These are phyloP conservation scores for Skeletonema marinoi DNA, from an alignment of 108 stramenopile genomes.

Conservation along the genomic window DNA sequence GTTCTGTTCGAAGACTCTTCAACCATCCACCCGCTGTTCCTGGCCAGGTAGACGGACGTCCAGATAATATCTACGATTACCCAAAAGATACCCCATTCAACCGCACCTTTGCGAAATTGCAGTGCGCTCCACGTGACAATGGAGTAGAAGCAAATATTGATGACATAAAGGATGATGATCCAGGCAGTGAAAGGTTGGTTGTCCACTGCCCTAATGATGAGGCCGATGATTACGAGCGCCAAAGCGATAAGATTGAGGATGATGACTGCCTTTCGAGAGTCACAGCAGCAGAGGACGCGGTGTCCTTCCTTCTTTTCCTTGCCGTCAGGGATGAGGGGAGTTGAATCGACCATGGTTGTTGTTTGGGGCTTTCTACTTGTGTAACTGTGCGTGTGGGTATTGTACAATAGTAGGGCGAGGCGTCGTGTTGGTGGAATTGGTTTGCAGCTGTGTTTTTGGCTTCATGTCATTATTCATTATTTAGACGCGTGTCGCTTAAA, in stretches of 20 bases:
- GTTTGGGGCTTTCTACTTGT: no score
- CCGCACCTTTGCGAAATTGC: neutral
- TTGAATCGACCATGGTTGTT: neutral
- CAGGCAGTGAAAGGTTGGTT: neutral
- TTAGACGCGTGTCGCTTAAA: no score
- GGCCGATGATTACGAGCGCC: neutral
- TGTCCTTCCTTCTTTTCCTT: constrained; percentile 8
- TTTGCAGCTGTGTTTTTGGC: no score
- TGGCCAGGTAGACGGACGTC: neutral
- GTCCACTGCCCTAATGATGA: neutral
- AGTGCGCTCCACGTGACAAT: constrained; percentile 13
- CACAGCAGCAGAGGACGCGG: constrained; percentile 27
- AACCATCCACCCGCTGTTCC: neutral
- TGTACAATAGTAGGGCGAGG: no score
- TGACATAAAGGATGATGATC: neutral
- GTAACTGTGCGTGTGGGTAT: no score
- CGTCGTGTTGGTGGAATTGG: no score
- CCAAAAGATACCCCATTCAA: neutral
- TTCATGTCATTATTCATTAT: no score
- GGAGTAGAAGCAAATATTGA: constrained; percentile 6
- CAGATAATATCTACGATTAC: neutral
- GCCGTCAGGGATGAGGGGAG: constrained; percentile 6
- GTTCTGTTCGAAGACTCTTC: neutral
- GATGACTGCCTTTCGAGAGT: constrained; percentile 18
- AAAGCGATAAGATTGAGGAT: neutral